Percentiles rank a stretch among this genome's conserved stretches.
Evolutionary conservation across 2,329 filamentous ascomycete species (phyloP).

Genomic region (Penicillium sp.): DNA sequence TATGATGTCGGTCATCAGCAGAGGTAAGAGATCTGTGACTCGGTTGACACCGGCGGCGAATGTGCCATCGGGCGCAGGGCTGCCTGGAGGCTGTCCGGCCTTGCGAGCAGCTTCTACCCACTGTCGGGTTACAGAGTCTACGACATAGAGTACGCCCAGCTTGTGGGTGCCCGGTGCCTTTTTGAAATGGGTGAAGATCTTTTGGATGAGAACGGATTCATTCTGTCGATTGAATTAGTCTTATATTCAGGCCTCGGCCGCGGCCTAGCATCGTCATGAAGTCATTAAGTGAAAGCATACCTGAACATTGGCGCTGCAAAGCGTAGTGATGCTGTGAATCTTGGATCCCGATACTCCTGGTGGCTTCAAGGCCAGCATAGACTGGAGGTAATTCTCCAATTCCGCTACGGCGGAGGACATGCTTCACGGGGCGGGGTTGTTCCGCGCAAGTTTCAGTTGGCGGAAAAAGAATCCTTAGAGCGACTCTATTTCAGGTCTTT

Average conservation of each 20-base stretch:
- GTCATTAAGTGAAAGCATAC: slow-evolving; percentile 46
- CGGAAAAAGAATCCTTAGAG: background rate
- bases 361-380: slow-evolving; percentile 84
- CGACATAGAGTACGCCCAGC: slow-evolving; percentile 96
- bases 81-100: slow-evolving; percentile 74
- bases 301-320: slow-evolving; percentile 87
- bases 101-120: slow-evolving; percentile 95
- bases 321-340: slow-evolving; percentile 77
- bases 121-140: slow-evolving; percentile 99
- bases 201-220: slow-evolving; percentile 90
- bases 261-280: background rate
- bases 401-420: slow-evolving; percentile 86
- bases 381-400: slow-evolving; percentile 82
- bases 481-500: background rate
- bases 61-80: slow-evolving; percentile 79
- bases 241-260: background rate
- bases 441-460: background rate
- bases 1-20: slow-evolving; percentile 92
- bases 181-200: slow-evolving; percentile 95
- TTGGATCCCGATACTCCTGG: slow-evolving; percentile 91
- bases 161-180: slow-evolving; percentile 93
- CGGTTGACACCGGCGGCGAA: slow-evolving; percentile 92
- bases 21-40: slow-evolving; percentile 90
- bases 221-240: slow-evolving; percentile 55
- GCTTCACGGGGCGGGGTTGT: slow-evolving; percentile 10